Percentiles rank a stretch among this genome's conserved stretches.
Evolutionary conservation across 306 rosid species (phyloP).

Genomic region (Canavalia ensiformis): DNA sequence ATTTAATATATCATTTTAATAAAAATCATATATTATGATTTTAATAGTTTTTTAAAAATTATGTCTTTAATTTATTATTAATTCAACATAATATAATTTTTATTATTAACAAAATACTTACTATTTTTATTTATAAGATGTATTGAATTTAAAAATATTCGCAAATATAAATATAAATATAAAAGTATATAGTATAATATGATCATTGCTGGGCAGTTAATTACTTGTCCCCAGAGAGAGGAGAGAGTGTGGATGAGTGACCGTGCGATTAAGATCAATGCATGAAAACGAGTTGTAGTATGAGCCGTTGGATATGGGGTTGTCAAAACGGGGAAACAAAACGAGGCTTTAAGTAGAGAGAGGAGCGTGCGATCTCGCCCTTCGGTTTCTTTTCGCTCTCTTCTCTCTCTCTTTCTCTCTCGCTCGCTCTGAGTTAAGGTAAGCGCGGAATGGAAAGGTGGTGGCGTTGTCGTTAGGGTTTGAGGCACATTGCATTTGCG

Average conservation of each 20-base stretch:
- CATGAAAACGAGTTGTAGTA: neutral
- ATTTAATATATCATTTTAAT: no score
- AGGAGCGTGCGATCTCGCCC: neutral
- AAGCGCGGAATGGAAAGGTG: conserved; percentile 45
- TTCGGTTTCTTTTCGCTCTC: neutral
- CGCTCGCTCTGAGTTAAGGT: conserved; percentile 45
- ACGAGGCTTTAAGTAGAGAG: conserved; percentile 54
- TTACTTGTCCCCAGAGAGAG: neutral
- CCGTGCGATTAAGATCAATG: conserved; percentile 55
- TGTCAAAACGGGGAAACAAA: neutral
- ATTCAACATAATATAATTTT: no score
- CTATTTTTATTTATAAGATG: no score
- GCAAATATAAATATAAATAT: no score
- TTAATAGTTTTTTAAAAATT: no score
- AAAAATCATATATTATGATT: no score
- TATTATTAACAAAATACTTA: no score
- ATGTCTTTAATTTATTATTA: no score
- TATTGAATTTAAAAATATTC: no score
- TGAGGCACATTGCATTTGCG: conserved; percentile 55
- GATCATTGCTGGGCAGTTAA: no score
- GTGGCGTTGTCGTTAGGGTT: conserved; percentile 63
- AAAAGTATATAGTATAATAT: no score
- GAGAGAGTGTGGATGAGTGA: neutral
- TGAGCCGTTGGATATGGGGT: conserved; percentile 48
- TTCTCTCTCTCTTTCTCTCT: neutral